These are phyloP conservation scores for Straminergon stramineum DNA, from an alignment of 225 moss, liverwort and hornwort species.

Conservation along the genomic window DNA sequence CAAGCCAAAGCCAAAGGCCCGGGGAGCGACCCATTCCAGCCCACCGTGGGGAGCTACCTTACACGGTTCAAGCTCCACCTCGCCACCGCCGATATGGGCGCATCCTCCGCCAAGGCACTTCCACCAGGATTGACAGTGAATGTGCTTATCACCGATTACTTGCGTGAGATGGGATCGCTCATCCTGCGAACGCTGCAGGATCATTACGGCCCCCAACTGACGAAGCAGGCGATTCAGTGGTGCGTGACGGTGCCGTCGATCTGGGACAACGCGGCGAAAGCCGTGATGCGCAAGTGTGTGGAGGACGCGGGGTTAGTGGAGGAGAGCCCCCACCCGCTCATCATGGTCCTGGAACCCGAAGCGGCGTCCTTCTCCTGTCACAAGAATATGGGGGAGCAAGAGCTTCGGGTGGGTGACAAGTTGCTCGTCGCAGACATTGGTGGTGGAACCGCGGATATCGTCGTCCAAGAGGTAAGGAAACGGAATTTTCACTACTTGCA, in stretches of 20 bases:
- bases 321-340: constrained; percentile 23
- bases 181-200: constrained; percentile 3
- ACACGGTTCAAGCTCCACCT: constrained; percentile 52
- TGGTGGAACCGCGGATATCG: constrained; percentile 42
- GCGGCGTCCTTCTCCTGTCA: constrained; percentile 53
- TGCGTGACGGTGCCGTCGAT: constrained; percentile 55
- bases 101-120: background rate
- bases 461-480: constrained; percentile 14
- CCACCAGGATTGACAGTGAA: constrained; percentile 12
- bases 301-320: constrained; percentile 41
- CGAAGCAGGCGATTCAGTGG: constrained; percentile 36
- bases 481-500: background rate
- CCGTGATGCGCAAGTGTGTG: constrained; percentile 26
- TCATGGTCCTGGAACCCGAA: constrained; percentile 54
- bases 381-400: background rate
- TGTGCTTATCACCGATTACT: constrained; percentile 38
- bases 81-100: constrained; percentile 4
- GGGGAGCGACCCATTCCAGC: background rate
- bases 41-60: background rate
- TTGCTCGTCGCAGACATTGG: constrained; percentile 63
- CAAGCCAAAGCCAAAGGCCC: background rate
- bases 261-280: constrained; percentile 37
- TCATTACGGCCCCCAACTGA: background rate
- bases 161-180: constrained; percentile 16
- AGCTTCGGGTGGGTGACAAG: constrained; percentile 24